phyloP scores from a whole-genome alignment of 2,329 filamentous ascomycete genomes.

The Ophiostoma piceae region DNA sequence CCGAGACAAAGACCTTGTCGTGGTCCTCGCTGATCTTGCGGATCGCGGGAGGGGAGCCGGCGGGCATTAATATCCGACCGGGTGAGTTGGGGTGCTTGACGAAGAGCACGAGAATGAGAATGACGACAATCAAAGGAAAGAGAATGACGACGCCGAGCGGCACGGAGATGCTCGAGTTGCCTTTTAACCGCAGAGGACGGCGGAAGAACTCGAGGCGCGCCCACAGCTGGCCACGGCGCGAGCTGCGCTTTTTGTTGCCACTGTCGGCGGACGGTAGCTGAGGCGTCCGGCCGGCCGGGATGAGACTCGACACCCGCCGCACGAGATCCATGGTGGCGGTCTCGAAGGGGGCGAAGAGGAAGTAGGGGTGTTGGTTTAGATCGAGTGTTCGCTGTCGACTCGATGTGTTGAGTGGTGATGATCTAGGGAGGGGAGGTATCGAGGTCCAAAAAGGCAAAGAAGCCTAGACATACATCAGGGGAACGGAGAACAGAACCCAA shows the following conservation, averaged over 20 bases:
- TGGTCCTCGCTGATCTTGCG: conserved; percentile 95
- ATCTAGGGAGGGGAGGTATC: neutral
- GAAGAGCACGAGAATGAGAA: conserved; percentile 85
- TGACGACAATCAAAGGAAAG: conserved; percentile 85
- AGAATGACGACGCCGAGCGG: conserved; percentile 87
- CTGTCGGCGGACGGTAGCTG: conserved; percentile 49
- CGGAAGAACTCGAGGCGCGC: conserved; percentile 72
- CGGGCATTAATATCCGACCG: conserved; percentile 78
- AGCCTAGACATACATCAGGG: conserved; percentile 6
- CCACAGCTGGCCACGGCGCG: conserved; percentile 38
- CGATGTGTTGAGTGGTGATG: neutral
- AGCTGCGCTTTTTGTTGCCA: conserved; percentile 47
- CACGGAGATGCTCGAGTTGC: conserved; percentile 87
- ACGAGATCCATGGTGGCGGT: conserved; percentile 51
- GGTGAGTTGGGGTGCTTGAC: conserved; percentile 79
- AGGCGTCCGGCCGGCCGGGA: conserved; percentile 39
- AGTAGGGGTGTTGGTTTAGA: conserved; percentile 1
- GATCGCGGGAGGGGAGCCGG: conserved; percentile 81
- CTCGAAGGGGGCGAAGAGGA: conserved; percentile 12
- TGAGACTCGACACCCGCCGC: conserved; percentile 49
- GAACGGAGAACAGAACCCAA: neutral
- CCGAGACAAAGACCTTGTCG: conserved; percentile 91
- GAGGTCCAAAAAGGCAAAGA: conserved; percentile 13
- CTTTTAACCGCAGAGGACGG: conserved; percentile 78
- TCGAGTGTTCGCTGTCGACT: neutral